Conservation (phyloP, 768 basidiomycete genomes). For the Phlebiopsis gigantea region DNA sequence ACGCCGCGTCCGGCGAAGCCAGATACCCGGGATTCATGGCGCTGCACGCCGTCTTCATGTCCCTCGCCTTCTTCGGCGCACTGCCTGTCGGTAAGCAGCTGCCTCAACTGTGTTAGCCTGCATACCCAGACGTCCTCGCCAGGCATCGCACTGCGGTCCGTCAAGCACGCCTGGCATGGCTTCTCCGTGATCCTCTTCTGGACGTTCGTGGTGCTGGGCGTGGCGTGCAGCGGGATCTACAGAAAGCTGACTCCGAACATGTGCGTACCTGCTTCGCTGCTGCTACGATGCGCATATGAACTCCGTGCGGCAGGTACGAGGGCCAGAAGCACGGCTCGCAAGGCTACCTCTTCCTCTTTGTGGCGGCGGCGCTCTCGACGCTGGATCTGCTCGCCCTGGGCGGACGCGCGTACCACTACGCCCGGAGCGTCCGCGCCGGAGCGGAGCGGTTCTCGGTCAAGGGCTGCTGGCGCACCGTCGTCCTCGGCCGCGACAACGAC, state of each 20-base stretch:
- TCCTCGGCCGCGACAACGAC: slow-evolving; percentile 47
- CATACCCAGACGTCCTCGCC: slow-evolving; percentile 5
- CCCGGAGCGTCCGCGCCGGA: slow-evolving; percentile 28
- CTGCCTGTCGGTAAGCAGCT: slow-evolving; percentile 68
- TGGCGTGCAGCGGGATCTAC: slow-evolving; percentile 66
- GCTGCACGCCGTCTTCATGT: slow-evolving; percentile 70
- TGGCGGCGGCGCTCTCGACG: slow-evolving; percentile 40
- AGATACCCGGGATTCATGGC: slow-evolving; percentile 69
- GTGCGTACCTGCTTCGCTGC: slow-evolving; percentile 49
- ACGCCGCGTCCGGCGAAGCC: slow-evolving; percentile 33
- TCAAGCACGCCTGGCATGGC: slow-evolving; percentile 61
- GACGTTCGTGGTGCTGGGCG: slow-evolving; percentile 53
- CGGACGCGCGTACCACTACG: slow-evolving; percentile 46
- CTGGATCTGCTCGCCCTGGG: slow-evolving; percentile 51
- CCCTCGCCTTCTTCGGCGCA: slow-evolving; percentile 74
- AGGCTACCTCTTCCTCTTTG: slow-evolving; percentile 51
- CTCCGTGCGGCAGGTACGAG: slow-evolving; percentile 51
- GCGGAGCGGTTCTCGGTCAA: slow-evolving; percentile 41
- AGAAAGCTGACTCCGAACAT: slow-evolving; percentile 77
- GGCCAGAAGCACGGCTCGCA: slow-evolving; percentile 54
- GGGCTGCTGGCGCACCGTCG: slow-evolving; percentile 51
- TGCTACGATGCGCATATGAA: not conserved
- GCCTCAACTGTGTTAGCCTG: not conserved
- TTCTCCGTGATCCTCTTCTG: slow-evolving; percentile 62
- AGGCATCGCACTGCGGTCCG: slow-evolving; percentile 81